Evolutionary conservation across 208 protist species (phyloP), one percentile per base, ranked within the genome.

Genomic region (Leishmania aethiopica): DNA sequence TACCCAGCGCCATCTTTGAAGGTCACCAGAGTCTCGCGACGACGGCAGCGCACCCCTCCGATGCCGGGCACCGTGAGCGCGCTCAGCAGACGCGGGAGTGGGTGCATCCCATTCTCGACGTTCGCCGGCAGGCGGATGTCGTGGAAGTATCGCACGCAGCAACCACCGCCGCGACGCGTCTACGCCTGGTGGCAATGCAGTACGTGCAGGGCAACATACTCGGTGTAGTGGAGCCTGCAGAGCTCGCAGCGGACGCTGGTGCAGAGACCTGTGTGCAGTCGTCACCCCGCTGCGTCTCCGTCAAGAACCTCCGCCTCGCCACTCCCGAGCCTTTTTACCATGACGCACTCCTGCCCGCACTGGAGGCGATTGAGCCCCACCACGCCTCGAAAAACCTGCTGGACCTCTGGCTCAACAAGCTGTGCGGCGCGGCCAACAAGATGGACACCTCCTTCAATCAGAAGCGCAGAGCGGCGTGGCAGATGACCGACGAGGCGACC

Each of bases 101-200:
- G 82, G 78, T 91, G 19, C 88, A 91, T 59, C 85, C 88, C 47
- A 82, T 91, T 57, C 22, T 91, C 51, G 88, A 91, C 60, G 84
- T 89, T 7, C 81, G 82, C 57, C 84, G 88, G 22, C 66, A 82
- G 32, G 73, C 75, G 7, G 25, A 40, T n/a, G 82, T 85, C 17
- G 60, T 73, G 66, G 51, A 73, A 57, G 47, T 49, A 6, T n/a
- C 51, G 6, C 4, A 37, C 22, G 3, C 45, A n/a, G 19, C 22
- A 3, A 32, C 76, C 22, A 55, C 37, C 32, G 70, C 42, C 22
- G 10, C 60, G 25, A n/a, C 37, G 42, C 66, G 69, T 25, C 72
- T 72, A 15, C 37, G 76, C 15, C 64, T 85, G 19, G 53, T 66
- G 17, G 82, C 47, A 22, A 55, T 85, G 60, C 47, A 79, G 73